Conservation (phyloP, 768 basidiomycete species). For the Cubamyces lactineus region DNA sequence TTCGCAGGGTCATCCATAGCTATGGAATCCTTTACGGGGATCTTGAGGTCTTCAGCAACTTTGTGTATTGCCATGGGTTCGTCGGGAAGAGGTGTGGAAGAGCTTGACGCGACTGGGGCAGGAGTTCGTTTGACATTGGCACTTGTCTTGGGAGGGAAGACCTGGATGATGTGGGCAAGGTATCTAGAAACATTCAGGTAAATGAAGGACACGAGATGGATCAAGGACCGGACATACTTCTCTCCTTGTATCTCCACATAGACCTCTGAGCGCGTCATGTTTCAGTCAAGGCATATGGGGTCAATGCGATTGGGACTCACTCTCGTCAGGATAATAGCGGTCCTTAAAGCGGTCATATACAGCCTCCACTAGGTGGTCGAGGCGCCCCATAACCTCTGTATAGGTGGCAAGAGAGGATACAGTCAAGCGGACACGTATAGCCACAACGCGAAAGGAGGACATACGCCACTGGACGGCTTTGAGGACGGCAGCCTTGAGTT, state of each 20-base stretch:
- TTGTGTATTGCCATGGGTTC: constrained; percentile 59
- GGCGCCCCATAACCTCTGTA: constrained; percentile 92
- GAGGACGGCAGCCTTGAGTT: constrained; percentile 89
- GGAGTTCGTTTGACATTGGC: constrained; percentile 5
- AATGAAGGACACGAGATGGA: constrained; percentile 26
- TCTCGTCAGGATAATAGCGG: constrained; percentile 89
- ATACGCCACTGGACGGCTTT: constrained; percentile 95
- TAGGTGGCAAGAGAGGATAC: constrained; percentile 17
- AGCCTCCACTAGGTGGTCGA: constrained; percentile 93
- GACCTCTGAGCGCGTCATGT: constrained; percentile 56
- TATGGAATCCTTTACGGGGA: constrained; percentile 70
- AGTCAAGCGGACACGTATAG: constrained; percentile 20
- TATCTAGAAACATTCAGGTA: constrained; percentile 53
- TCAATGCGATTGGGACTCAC: constrained; percentile 49
- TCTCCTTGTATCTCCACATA: constrained; percentile 86
- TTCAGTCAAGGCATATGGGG: constrained; percentile 11
- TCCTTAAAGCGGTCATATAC: constrained; percentile 97
- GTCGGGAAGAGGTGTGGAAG: constrained; percentile 38
- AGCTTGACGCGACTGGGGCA: constrained; percentile 32
- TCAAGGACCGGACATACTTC: constrained; percentile 56
- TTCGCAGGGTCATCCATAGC: constrained; percentile 74
- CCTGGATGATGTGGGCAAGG: constrained; percentile 77
- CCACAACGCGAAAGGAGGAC: constrained; percentile 41
- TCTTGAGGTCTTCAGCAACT: constrained; percentile 78
- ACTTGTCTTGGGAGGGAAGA: constrained; percentile 57